These are phyloP conservation scores for Colletotrichum sp. DNA, from an alignment of 2,329 filamentous ascomycete genomes.

Conservation along the genomic window DNA sequence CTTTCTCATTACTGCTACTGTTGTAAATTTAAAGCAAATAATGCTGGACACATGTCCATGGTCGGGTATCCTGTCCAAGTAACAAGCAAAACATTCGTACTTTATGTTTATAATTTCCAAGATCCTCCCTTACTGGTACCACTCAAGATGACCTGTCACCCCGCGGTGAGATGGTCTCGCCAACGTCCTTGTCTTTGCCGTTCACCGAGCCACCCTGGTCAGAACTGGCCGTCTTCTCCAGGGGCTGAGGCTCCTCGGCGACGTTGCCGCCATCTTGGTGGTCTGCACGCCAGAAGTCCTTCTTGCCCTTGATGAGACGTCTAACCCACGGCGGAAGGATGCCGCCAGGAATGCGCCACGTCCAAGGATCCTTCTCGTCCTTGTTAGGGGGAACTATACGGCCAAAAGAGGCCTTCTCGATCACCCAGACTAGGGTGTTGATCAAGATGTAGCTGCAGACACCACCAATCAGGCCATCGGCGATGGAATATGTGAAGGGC, in stretches of 20 bases:
- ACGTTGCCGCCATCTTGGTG: conserved; percentile 25
- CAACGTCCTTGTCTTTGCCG: conserved; percentile 15
- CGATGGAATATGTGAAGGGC: conserved; percentile 91
- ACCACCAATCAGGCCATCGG: conserved; percentile 83
- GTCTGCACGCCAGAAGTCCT: conserved; percentile 70
- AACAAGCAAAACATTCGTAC: not conserved
- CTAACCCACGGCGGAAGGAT: conserved; percentile 77
- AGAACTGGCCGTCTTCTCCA: conserved; percentile 25
- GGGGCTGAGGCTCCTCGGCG: conserved; percentile 7
- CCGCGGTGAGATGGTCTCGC: conserved; percentile 14
- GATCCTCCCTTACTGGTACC: not conserved
- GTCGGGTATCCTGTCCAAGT: not conserved
- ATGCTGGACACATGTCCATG: not conserved
- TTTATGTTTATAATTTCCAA: not conserved
- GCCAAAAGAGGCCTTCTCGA: conserved; percentile 71
- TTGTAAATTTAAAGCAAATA: not conserved
- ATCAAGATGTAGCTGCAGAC: conserved; percentile 79
- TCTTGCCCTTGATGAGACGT: conserved; percentile 69
- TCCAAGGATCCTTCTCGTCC: conserved; percentile 80
- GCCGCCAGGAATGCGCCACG: conserved; percentile 76
- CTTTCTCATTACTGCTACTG: not conserved
- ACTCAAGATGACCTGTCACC: not conserved
- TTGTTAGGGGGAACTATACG: conserved; percentile 78
- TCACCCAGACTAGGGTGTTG: conserved; percentile 72
- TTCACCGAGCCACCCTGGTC: conserved; percentile 16